Conservation (phyloP, 805 yeast genomes). For the Wickerhamiella brachini region DNA sequence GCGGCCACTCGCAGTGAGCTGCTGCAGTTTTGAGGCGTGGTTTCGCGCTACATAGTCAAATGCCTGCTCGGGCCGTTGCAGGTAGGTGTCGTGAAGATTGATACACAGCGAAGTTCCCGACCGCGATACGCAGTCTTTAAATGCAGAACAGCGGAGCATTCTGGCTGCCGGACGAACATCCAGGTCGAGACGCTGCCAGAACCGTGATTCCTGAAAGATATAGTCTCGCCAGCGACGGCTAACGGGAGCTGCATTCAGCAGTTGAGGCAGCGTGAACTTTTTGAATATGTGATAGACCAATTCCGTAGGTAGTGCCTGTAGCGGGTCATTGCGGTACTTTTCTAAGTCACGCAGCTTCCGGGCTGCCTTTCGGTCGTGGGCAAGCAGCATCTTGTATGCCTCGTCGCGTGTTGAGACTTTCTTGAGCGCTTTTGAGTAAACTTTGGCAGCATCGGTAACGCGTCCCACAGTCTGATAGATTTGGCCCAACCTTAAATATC, state of each 20-base stretch:
- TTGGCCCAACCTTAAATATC: conserved; percentile 15
- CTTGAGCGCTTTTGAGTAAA: conserved; percentile 9
- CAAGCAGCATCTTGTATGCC: not conserved
- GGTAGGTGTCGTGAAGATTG: not conserved
- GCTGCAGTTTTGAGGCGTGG: not conserved
- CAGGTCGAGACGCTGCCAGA: conserved; percentile 10
- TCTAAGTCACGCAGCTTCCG: not conserved
- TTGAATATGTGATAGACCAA: conserved; percentile 8
- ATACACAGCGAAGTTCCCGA: not conserved
- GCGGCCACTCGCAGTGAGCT: not conserved
- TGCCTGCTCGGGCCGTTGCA: not conserved
- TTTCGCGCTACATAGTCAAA: not conserved
- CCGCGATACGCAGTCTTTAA: not conserved
- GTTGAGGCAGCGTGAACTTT: conserved; percentile 5
- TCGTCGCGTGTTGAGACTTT: not conserved
- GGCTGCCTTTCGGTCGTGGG: not conserved
- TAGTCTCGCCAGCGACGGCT: conserved; percentile 7
- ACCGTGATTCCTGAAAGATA: conserved; percentile 6
- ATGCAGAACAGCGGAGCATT: not conserved
- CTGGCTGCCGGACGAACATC: not conserved
- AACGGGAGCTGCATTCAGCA: conserved; percentile 4
- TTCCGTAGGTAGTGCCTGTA: conserved; percentile 8
- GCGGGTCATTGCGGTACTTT: conserved; percentile 2
- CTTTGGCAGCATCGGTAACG: conserved; percentile 7
- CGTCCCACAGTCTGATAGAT: conserved; percentile 7